Base-by-base conservation (phyloP, 768 basidiomycete genomes). In the Termitomyces sp. region DNA sequence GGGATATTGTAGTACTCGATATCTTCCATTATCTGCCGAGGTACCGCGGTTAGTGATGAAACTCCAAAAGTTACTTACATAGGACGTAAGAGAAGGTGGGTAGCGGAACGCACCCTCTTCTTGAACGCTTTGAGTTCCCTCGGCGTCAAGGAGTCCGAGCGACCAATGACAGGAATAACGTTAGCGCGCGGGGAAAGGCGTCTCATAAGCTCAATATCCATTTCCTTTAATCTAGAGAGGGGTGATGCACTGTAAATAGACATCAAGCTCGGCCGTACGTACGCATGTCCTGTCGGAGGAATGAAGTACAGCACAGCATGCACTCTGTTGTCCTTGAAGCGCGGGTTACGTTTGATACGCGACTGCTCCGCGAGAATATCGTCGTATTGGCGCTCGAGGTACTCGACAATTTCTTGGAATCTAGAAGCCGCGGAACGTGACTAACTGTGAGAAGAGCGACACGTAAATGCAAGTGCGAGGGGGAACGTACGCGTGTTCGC, bases 121-220 rank as follows among this genome's bases (percentile, higher is more conserved):
- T 92, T 94, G 80, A 94, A 96, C 4, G 81, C 88, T 57, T 79
- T 81, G 34, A 94, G 78, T 74, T 96, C 93, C 61, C 73, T 77
- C 3, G 86, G 83, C 7, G 92, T 94, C 62, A 96, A 73, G n/a
- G 90, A 84, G 70, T 96, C 93, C 1, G 90, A 84, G 69, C 92
- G 91, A 59, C 93, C 93, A 65, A 88, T 85, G 64, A 94, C 90
- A 27, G 93, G 93, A 64, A 96, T 96, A 66, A 96, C 92, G 69
- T 96, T 96, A 71, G 93, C 92, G 55, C 91, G 86, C 29, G 90
- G 90, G 10, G 92, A 90, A 48, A 94, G 82, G 54, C 90, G 84
- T 62, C 87, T 82, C 93, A 96, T 96, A 57, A 94, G 80, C 71
- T 91, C 91, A 58, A 96, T 92, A 69, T 96, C 93, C 79, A 96